A percentile compares a stretch with the other conserved stretches of the same genome.
Evolutionary conservation across 257 asterid species (phyloP).

Genomic region (Petunia axillaris): DNA sequence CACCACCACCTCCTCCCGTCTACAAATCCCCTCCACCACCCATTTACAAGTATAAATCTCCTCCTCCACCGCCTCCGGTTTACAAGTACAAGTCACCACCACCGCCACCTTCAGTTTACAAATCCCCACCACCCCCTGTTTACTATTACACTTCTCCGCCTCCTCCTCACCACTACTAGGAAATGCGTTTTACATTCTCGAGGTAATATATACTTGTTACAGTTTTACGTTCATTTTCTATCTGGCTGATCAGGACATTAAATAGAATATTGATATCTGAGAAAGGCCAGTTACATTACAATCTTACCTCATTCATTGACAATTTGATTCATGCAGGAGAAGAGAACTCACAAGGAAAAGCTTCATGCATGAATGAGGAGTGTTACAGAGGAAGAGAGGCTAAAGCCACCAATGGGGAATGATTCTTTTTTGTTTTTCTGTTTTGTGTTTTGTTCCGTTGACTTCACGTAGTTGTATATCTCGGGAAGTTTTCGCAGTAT

Average conservation of each 20-base stretch:
- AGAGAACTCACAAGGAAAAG: conserved; percentile 1
- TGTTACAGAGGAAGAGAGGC: conserved; percentile 6
- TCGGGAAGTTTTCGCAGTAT: conserved; percentile 5
- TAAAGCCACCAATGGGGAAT: conserved; percentile 6
- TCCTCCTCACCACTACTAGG: conserved; percentile 39
- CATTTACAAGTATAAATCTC: too few species aligned
- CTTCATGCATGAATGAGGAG: background rate
- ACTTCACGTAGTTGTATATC: conserved; percentile 30
- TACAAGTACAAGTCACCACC: too few species aligned
- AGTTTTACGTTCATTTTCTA: background rate
- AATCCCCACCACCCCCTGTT: too few species aligned
- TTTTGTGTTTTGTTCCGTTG: conserved; percentile 28
- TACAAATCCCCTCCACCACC: too few species aligned
- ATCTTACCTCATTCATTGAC: background rate
- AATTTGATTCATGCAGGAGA: conserved; percentile 12
- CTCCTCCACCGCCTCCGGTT: too few species aligned
- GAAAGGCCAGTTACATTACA: background rate
- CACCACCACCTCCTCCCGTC: too few species aligned
- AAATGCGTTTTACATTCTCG: background rate
- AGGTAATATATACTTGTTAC: background rate
- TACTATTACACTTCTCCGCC: conserved; percentile 30
- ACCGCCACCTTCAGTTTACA: too few species aligned
- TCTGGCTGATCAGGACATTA: background rate
- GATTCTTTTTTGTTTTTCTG: background rate
- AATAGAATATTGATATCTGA: background rate